Evolutionary conservation across 2,329 filamentous ascomycete species (phyloP).

Genomic region (Chaetomium sp.): DNA sequence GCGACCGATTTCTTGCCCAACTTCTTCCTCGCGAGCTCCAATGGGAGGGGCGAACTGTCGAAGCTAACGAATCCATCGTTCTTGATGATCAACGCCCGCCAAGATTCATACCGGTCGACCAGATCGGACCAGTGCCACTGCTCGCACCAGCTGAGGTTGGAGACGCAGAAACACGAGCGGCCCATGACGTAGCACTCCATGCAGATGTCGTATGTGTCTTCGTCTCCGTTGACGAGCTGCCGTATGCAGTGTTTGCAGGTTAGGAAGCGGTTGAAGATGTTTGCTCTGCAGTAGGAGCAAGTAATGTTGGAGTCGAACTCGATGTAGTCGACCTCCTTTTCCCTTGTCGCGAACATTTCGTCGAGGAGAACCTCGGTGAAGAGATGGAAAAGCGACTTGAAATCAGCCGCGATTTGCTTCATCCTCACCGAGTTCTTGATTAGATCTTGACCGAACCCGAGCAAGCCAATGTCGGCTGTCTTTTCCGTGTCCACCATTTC

Average conservation of each 20-base stretch:
- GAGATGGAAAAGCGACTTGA: constrained; percentile 75
- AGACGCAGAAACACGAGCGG: constrained; percentile 86
- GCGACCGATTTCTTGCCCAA: constrained; percentile 78
- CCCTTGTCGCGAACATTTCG: constrained; percentile 78
- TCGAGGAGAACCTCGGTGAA: constrained; percentile 80
- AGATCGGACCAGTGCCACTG: constrained; percentile 87
- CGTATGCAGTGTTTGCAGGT: constrained; percentile 85
- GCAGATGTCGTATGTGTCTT: constrained; percentile 92
- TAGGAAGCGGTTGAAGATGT: constrained; percentile 96
- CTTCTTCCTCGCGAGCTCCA: constrained; percentile 69
- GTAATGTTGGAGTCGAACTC: constrained; percentile 89
- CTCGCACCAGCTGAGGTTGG: constrained; percentile 85
- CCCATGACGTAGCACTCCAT: constrained; percentile 99
- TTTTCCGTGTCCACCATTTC: constrained; percentile 59
- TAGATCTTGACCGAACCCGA: constrained; percentile 51
- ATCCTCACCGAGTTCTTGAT: constrained; percentile 48
- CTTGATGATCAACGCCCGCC: constrained; percentile 76
- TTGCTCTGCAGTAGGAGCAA: constrained; percentile 92
- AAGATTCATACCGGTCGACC: constrained; percentile 74
- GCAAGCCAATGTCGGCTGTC: constrained; percentile 48
- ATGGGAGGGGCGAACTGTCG: constrained; percentile 66
- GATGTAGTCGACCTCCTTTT: constrained; percentile 72
- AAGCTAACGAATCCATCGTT: constrained; percentile 69
- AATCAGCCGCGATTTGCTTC: constrained; percentile 77
- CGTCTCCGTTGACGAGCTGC: constrained; percentile 63